Evolutionary conservation across 805 yeast species (phyloP), one percentile per base, ranked within the genome.

Genomic region (Wickerhamiella shivajii): DNA sequence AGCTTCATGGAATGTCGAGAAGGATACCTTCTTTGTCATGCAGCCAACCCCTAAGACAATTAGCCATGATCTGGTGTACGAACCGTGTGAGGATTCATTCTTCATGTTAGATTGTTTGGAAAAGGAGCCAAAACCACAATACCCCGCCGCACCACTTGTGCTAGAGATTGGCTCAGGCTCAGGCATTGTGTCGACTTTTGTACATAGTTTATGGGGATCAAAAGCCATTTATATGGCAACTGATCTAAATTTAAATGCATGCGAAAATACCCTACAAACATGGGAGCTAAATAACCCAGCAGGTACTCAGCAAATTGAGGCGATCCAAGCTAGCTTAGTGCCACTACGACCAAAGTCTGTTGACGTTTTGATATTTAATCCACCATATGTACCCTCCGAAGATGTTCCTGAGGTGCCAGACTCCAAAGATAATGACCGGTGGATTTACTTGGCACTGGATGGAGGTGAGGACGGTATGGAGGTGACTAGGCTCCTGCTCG

Each of bases 311-410:
- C 42, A 62, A 0, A 36, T 76, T 1, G 79, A 77, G 39, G 65
- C 73, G 50, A 68, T 69, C 46, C 55, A 84, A 19, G 66, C 77
- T 0, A 45, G 64, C 7, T 61, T 70, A 2, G 41, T 83, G 7
- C 51, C 33, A 8, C 10, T 41, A 12, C 20, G 66, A 9, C 47
- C 49, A 0, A 44, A 62, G 2, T 32, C 56, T 4, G 64, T 84
- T 2, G 97, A 90, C 47, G 37, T 87, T 1, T 57, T 90, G 15
- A 62, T 90, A 1, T 90, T 90, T 56, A 90, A 90, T 49, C 98
- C 98, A 0, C 98, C 98, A 0, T 90, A 90, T 50, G 98, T 90
- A 1, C 98, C 98, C 0, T 80, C 87, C 1, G 84, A 74, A 38
- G 27, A 33, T 0, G 77, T 81, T 0, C 96, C 97, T 0, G 48